Evolutionary conservation across 1,284 basidiomycete species (phyloP), one percentile per base, ranked within the genome.

Genomic region (Tilletiopsis washingtonensis): DNA sequence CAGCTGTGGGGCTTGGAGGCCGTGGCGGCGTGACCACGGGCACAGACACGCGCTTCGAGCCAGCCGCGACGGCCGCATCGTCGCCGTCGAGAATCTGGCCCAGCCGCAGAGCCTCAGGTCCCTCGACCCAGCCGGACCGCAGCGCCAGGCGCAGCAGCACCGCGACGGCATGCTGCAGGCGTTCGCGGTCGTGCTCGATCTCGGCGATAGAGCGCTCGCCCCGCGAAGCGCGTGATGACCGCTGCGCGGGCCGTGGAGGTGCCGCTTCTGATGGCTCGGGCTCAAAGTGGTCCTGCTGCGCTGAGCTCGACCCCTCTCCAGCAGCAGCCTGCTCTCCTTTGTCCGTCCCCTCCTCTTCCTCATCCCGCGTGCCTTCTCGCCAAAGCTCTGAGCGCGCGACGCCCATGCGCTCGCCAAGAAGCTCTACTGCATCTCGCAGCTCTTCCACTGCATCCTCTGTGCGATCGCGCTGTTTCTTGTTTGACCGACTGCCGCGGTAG

Each of bases 401-500:
- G 5, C 61, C 66, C 15, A 67, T 40, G 20, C 40, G 26, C n/a
- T 27, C 34, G 23, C 39, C 20, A 5, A 48, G 24, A 6, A 20
- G 14, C 14, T 29, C 9, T 1, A 47, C 34, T 2, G 53, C 41
- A 2, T n/a, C 38, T 15, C 56, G 53, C 26, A 72, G 21, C 9
- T 49, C 49, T 17, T 62, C 49, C 2, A 70, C 34, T 17, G 55
- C 49, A 14, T 68, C 65, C 40, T 67, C 62, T 3, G 68, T 64
- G 5, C 59, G 51, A 39, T 68, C 64, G 2, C 64, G 56, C 51
- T 67, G 61, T 24, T 71, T 57, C 14, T 59, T 62, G 23, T 60
- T 61, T 40, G 61, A 69, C 4, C 67, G 54, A 3, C 55, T 61
- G 4, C 67, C 54, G 9, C 70, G 50, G 49, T 67, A 71, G 0